These are phyloP conservation scores for Camelina hispida DNA, from an alignment of 345 rosid species.

Conservation along the genomic window DNA sequence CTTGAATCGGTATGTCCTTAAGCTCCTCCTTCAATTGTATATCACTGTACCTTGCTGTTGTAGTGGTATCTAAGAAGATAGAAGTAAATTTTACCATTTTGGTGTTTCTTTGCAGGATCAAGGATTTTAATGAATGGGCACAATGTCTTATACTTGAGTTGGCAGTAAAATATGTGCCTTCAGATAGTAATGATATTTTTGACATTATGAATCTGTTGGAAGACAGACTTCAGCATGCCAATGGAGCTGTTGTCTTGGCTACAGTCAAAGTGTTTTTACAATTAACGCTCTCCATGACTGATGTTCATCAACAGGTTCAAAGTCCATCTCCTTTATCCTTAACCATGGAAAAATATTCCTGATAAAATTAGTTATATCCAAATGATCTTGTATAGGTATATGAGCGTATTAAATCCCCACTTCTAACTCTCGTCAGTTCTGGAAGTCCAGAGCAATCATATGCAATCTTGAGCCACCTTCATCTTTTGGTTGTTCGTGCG, in stretches of 20 bases:
- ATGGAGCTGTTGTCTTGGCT: constrained; percentile 98
- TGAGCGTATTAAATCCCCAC: constrained; percentile 97
- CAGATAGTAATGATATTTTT: constrained; percentile 88
- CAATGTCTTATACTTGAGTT: constrained; percentile 96
- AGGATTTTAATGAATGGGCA: constrained; percentile 95
- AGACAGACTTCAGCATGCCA: constrained; percentile 99
- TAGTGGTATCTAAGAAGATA: constrained; percentile 4
- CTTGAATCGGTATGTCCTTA: constrained; percentile 70
- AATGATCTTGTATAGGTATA: constrained; percentile 67
- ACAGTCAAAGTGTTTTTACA: constrained; percentile 87
- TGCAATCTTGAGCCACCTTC: constrained; percentile 95
- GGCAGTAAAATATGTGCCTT: constrained; percentile 82
- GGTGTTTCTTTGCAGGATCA: constrained; percentile 67
- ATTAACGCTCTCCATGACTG: constrained; percentile 89
- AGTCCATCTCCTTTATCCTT: constrained; percentile 25
- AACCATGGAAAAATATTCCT: neutral
- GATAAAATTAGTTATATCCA: constrained; percentile 17
- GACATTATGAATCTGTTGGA: constrained; percentile 99
- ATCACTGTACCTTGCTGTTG: constrained; percentile 18
- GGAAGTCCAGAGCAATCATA: constrained; percentile 99
- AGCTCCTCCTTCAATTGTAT: constrained; percentile 21
- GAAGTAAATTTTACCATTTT: constrained; percentile 7
- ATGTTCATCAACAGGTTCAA: constrained; percentile 95
- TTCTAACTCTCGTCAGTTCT: constrained; percentile 94
- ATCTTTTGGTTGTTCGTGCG: constrained; percentile 97